Evolutionary conservation across 2,329 filamentous ascomycete genomes (phyloP).

Genomic region (Colletotrichum coccodes): DNA sequence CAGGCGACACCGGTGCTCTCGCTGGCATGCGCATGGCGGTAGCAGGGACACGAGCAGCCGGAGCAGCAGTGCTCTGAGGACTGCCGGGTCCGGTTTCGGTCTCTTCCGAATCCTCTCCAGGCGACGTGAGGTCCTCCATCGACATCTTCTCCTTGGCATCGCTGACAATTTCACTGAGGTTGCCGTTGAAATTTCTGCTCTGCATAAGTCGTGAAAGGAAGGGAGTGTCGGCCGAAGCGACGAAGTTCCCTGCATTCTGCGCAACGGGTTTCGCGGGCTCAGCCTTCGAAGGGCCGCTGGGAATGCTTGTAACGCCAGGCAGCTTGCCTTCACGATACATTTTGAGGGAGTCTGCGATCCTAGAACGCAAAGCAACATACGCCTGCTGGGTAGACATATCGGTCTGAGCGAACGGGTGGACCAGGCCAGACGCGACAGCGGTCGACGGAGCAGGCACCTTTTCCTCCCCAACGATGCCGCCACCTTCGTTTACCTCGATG

Average conservation of each 20-base stretch:
- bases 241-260: slow-evolving; percentile 47
- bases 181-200: slow-evolving; percentile 68
- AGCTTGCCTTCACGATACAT: slow-evolving; percentile 63
- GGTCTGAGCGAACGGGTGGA: slow-evolving; percentile 70
- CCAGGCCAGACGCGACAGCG: slow-evolving; percentile 57
- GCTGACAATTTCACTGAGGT: slow-evolving; percentile 67
- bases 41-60: slow-evolving; percentile 39
- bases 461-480: slow-evolving; percentile 48
- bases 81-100: slow-evolving; percentile 45
- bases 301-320: slow-evolving; percentile 58
- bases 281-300: slow-evolving; percentile 41
- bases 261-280: slow-evolving; percentile 42
- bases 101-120: slow-evolving; percentile 66
- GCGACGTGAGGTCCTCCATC: slow-evolving; percentile 58
- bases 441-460: slow-evolving; percentile 28
- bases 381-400: slow-evolving; percentile 66
- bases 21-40: slow-evolving; percentile 68
- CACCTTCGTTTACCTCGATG: slow-evolving; percentile 75
- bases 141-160: slow-evolving; percentile 67
- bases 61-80: slow-evolving; percentile 39
- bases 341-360: slow-evolving; percentile 64
- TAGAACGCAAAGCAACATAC: slow-evolving; percentile 59
- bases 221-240: slow-evolving; percentile 68
- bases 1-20: slow-evolving; percentile 64
- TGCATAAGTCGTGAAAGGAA: slow-evolving; percentile 75